These are phyloP conservation scores for Panicum hallii DNA, from an alignment of 202 grass and related monocot genomes.

Conservation along the genomic window DNA sequence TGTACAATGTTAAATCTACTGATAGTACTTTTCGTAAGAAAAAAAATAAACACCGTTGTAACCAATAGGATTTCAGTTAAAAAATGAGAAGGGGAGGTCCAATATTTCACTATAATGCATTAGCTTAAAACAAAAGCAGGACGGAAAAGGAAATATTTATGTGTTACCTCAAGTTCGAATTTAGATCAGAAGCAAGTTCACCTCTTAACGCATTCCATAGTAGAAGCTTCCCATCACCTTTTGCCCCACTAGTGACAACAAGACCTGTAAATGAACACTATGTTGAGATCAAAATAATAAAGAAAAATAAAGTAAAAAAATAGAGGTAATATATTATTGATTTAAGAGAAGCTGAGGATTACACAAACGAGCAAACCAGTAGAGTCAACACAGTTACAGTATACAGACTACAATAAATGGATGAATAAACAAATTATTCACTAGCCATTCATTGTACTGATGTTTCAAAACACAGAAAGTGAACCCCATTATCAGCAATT, in stretches of 20 bases:
- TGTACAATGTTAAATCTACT: conserved; percentile 3
- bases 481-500: background rate
- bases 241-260: conserved; percentile 89
- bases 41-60: conserved; percentile 22
- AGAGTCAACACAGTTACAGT: conserved; percentile 6
- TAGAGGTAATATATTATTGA: conserved; percentile 6
- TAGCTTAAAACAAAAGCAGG: background rate
- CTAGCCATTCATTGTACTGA: conserved; percentile 1
- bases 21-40: background rate
- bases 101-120: too few species aligned
- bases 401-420: conserved; percentile 13
- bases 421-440: conserved; percentile 5
- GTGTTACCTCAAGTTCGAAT: conserved; percentile 85
- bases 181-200: conserved; percentile 92
- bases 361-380: conserved; percentile 14
- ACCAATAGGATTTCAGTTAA: background rate
- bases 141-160: conserved; percentile 14
- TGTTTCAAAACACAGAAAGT: conserved; percentile 6
- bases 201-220: conserved; percentile 98
- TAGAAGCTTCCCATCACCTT: conserved; percentile 96
- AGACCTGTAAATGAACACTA: conserved; percentile 66
- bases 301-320: conserved; percentile 23
- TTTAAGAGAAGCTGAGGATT: conserved; percentile 23
- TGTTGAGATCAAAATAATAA: conserved; percentile 42
- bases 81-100: too few species aligned